Evolutionary conservation across 2,329 filamentous ascomycete species (phyloP).

Genomic region (Exophiala aquamarina): DNA sequence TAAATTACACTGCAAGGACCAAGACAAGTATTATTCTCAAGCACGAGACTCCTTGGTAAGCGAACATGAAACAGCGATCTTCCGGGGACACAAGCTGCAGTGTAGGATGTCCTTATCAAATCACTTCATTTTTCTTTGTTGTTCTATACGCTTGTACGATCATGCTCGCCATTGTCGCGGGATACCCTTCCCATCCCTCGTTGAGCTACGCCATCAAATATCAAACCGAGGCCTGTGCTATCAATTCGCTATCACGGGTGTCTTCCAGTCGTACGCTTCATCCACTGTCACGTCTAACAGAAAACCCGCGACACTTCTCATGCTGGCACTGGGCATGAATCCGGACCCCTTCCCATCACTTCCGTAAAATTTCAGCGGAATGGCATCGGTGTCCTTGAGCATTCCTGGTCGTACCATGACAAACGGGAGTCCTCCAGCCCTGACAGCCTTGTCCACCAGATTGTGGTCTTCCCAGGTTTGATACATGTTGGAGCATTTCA

Average conservation of each 20-base stretch:
- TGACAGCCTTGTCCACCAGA: conserved; percentile 45
- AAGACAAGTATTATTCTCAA: too few species aligned
- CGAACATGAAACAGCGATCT: too few species aligned
- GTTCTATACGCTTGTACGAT: too few species aligned
- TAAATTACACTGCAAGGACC: too few species aligned
- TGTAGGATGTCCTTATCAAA: too few species aligned
- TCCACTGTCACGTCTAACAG: conserved; percentile 46
- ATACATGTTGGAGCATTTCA: conserved; percentile 49
- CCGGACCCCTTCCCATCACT: conserved; percentile 45
- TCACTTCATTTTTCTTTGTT: too few species aligned
- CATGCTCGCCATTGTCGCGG: too few species aligned
- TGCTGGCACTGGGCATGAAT: conserved; percentile 40
- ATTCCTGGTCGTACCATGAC: conserved; percentile 49
- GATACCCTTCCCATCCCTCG: too few species aligned
- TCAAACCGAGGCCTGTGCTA: too few species aligned
- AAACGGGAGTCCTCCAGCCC: conserved; percentile 36
- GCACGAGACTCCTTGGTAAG: too few species aligned
- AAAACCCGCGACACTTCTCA: conserved; percentile 47
- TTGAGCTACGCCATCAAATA: too few species aligned
- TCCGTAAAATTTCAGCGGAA: conserved; percentile 40
- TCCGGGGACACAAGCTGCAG: too few species aligned
- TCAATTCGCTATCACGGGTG: conserved; percentile 51
- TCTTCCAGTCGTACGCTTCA: conserved; percentile 42
- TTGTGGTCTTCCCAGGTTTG: conserved; percentile 51
- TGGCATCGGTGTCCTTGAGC: conserved; percentile 41